Evolutionary conservation across 495 filamentous ascomycete genomes (phyloP).

Genomic region (Neurospora sp.): DNA sequence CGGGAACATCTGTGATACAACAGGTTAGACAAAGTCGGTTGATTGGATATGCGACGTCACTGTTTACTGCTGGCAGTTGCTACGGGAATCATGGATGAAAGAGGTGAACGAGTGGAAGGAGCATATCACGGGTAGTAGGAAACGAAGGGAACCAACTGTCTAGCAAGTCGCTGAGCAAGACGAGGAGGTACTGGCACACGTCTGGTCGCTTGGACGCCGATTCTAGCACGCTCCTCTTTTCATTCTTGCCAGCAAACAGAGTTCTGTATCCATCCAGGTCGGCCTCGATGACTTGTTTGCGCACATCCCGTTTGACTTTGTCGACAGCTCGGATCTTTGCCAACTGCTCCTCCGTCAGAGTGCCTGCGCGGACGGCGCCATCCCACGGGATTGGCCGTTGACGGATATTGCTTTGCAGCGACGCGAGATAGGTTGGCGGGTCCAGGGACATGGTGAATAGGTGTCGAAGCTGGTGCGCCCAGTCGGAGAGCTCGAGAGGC

Average conservation of each 20-base stretch:
- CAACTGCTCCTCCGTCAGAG: slow-evolving; percentile 87
- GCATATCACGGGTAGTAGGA: neutral
- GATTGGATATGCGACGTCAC: neutral
- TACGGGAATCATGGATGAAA: neutral
- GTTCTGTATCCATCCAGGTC: slow-evolving; percentile 68
- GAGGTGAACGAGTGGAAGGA: neutral
- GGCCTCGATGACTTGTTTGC: slow-evolving; percentile 66
- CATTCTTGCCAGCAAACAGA: slow-evolving; percentile 63
- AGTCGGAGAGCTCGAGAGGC: neutral
- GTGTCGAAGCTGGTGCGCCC: neutral
- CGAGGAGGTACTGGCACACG: slow-evolving; percentile 89
- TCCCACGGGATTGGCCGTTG: slow-evolving; percentile 95
- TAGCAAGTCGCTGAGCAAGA: slow-evolving; percentile 78
- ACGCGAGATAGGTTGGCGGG: slow-evolving; percentile 79
- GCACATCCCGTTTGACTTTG: slow-evolving; percentile 77
- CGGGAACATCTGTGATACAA: slow-evolving; percentile 55
- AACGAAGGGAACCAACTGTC: slow-evolving; percentile 48
- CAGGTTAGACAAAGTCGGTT: slow-evolving; percentile 6
- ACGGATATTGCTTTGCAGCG: slow-evolving; percentile 90
- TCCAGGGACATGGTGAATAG: slow-evolving; percentile 56
- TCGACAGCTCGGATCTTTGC: slow-evolving; percentile 96
- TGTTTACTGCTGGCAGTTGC: neutral
- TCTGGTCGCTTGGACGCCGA: slow-evolving; percentile 68
- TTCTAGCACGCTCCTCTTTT: slow-evolving; percentile 68
- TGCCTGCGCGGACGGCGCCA: slow-evolving; percentile 85